Evolutionary conservation across 768 basidiomycete species (phyloP).

Genomic region (Russula vinacea): DNA sequence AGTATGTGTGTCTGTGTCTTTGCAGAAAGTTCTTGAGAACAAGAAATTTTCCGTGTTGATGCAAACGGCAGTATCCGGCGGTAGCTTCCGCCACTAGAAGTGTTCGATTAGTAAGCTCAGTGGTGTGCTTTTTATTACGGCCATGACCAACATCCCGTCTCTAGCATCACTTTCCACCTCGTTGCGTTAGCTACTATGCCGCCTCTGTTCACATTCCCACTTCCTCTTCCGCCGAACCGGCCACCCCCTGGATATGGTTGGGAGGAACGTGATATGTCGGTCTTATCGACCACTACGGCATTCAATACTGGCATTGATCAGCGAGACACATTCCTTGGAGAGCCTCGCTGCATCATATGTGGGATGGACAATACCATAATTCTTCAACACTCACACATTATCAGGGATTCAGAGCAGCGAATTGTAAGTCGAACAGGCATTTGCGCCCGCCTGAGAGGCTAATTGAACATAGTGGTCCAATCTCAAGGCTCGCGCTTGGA

Average conservation of each 20-base stretch:
- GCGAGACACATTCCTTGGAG: constrained; percentile 1
- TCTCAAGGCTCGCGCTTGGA: not conserved
- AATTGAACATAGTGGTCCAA: not conserved
- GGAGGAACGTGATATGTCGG: not conserved
- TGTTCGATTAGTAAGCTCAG: no score
- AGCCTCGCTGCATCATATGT: constrained; percentile 5
- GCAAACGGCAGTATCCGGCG: no score
- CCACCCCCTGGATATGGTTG: constrained; percentile 1
- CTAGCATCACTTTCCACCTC: no score
- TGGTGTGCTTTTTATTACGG: no score
- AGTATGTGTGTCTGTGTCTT: no score
- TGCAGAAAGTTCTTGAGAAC: no score
- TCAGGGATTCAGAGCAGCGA: not conserved
- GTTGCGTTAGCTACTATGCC: no score
- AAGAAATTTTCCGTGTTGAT: no score
- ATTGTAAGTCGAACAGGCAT: not conserved
- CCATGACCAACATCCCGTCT: no score
- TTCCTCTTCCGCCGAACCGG: not conserved
- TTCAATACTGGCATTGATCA: not conserved
- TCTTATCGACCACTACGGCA: not conserved
- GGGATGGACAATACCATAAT: not conserved
- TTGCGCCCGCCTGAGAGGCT: not conserved
- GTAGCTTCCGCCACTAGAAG: no score
- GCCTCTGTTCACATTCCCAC: not conserved
- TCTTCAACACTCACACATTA: not conserved